These are phyloP conservation scores for Amoebophrya sp. DNA, from an alignment of 169 alveolate genomes.

Conservation along the genomic window DNA sequence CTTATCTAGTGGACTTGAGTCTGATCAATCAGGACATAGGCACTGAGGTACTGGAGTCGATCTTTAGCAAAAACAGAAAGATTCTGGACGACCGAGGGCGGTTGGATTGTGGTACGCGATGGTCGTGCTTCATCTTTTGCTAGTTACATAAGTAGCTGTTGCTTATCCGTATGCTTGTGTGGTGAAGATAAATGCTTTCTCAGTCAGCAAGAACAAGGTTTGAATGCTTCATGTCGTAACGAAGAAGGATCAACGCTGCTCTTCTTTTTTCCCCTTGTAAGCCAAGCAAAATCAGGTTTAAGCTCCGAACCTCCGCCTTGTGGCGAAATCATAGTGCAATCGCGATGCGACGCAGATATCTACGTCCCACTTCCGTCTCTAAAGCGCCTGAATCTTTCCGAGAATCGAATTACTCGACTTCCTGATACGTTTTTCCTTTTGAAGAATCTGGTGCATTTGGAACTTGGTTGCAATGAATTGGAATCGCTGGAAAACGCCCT, in stretches of 20 bases:
- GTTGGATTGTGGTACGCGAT: neutral
- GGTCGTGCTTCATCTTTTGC: neutral
- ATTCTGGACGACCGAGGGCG: neutral
- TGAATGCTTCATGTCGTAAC: too few relatives aligned
- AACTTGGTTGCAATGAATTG: neutral
- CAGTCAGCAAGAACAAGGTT: too few relatives aligned
- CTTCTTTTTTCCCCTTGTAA: too few relatives aligned
- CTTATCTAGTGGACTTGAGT: neutral
- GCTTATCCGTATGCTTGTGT: neutral
- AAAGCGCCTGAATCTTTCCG: neutral
- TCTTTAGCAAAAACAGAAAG: neutral
- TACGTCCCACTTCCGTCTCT: neutral
- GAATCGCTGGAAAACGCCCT: neutral
- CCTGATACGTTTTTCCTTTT: neutral
- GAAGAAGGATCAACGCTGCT: too few relatives aligned
- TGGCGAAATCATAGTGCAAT: too few relatives aligned
- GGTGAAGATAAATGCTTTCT: too few relatives aligned
- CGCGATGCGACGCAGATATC: too few relatives aligned
- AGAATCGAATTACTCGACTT: neutral
- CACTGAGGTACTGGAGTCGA: neutral
- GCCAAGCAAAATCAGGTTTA: too few relatives aligned
- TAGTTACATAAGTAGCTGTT: neutral
- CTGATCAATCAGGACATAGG: slow-evolving; percentile 10
- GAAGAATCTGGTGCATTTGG: neutral
- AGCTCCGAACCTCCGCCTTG: too few relatives aligned